Evolutionary conservation across 192 early-diverging fungal genomes (phyloP).

Genomic region (Chytriomyces confervae): DNA sequence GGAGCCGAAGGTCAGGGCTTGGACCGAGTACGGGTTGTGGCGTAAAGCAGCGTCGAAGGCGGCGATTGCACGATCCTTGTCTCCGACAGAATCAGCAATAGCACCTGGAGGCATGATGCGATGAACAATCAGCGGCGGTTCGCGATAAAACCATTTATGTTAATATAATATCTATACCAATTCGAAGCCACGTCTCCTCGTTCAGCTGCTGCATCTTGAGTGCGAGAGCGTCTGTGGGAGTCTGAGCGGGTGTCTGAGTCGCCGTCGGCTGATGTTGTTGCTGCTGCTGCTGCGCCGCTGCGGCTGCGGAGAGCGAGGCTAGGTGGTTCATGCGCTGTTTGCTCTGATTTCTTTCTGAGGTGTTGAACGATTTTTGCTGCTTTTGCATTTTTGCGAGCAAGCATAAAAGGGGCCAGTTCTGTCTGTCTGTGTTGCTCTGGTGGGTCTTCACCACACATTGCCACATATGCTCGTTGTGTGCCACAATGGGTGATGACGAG

Average conservation of each 20-base stretch:
- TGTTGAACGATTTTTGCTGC: too few relatives aligned
- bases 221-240: neutral
- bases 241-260: neutral
- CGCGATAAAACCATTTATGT: conserved; percentile 63
- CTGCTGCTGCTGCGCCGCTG: conserved; percentile 15
- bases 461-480: too few relatives aligned
- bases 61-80: conserved; percentile 82
- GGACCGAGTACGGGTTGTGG: conserved; percentile 91
- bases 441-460: too few relatives aligned
- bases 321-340: neutral
- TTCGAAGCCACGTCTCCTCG: conserved; percentile 46
- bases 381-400: too few relatives aligned
- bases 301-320: neutral
- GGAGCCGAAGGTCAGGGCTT: conserved; percentile 80
- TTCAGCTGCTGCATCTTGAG: conserved; percentile 39
- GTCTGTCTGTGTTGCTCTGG: too few relatives aligned
- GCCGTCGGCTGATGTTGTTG: neutral
- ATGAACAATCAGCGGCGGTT: conserved; percentile 44
- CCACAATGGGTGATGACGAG: too few relatives aligned
- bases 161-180: conserved; percentile 62
- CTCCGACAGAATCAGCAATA: conserved; percentile 72
- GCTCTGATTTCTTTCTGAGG: too few relatives aligned
- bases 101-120: conserved; percentile 54
- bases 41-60: conserved; percentile 89
- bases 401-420: too few relatives aligned